These are phyloP conservation scores for Botrytis elliptica DNA, from an alignment of 2,329 filamentous ascomycete species.

Conservation along the genomic window DNA sequence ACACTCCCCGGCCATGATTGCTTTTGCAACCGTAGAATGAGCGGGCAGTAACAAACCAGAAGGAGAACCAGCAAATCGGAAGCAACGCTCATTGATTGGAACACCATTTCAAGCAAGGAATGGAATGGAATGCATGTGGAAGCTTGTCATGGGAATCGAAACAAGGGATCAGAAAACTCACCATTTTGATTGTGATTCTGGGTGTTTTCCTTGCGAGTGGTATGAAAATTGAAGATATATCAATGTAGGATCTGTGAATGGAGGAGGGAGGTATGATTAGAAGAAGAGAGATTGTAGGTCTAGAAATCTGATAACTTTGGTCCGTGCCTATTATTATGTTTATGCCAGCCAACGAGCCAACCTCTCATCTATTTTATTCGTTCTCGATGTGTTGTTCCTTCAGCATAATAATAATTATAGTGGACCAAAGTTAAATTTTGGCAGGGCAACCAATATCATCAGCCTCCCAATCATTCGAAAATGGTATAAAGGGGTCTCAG, in stretches of 20 bases:
- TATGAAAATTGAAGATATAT: constrained; percentile 2
- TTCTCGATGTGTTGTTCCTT: neutral
- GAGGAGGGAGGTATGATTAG: neutral
- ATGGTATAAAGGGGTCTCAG: neutral
- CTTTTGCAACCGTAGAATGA: neutral
- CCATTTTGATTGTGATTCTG: constrained; percentile 2
- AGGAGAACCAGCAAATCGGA: neutral
- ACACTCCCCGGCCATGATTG: neutral
- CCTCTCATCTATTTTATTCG: neutral
- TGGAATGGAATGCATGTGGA: neutral
- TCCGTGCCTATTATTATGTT: constrained; percentile 13
- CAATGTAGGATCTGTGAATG: neutral
- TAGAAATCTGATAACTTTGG: neutral
- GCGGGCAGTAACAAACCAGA: neutral
- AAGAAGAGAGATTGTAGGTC: neutral
- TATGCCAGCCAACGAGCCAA: neutral
- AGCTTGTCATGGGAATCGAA: neutral
- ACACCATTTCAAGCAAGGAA: constrained; percentile 6
- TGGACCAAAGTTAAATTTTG: neutral
- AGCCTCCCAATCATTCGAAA: neutral
- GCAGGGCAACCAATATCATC: neutral
- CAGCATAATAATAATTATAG: neutral
- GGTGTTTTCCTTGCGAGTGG: neutral
- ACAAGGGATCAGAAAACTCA: constrained; percentile 7
- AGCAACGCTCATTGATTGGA: neutral